Base-by-base conservation (phyloP, 306 rosid genomes). In the Lupinus albus region DNA sequence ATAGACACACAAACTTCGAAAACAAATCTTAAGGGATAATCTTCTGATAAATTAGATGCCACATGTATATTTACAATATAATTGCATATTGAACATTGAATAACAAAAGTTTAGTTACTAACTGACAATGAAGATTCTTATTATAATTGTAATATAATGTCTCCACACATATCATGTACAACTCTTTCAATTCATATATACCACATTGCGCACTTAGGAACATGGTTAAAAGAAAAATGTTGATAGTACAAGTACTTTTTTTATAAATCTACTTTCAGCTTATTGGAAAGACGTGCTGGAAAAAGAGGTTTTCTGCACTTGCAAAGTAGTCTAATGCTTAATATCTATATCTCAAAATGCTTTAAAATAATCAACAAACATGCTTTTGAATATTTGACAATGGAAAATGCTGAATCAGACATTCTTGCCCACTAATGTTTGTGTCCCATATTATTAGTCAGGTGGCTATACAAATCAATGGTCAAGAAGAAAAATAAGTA, bases 371-470 rank as follows among this genome's bases (percentile, higher is more conserved):
- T 49, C n/a, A 15, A 21, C 52, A 21, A 48, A 60, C 35, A 30
- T 1, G 52, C 69, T 49, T 71, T 61, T 61, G 44, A 72, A 61
- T 72, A 49, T 48, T 61, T 36, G 69, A 0, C 14, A 18, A 25
- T 10, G 47, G 5, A 17, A 46, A 57, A 45, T 70, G 39, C 36
- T 44, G 17, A n/a, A 46, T 46, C 18, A 57, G 67, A 60, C 68
- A 48, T 47, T 46, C 30, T 25, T 25, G 17, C 1, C 56, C 46
- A 33, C 66, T 56, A 7, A 3, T 8, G 44, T 41, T 42, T 25
- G 42, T 42, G 74, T 69, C 74, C 28, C 39, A 28, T 45, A 38
- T 14, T 17, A 25, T 14, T 17, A 25, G 12, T 41, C 14, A 52
- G 55, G 32, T 55, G 55, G 33, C 36, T 5, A 10, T 42, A 13